Base-by-base conservation (phyloP, 441 rosid genomes). In the Gossypium lobatum region DNA sequence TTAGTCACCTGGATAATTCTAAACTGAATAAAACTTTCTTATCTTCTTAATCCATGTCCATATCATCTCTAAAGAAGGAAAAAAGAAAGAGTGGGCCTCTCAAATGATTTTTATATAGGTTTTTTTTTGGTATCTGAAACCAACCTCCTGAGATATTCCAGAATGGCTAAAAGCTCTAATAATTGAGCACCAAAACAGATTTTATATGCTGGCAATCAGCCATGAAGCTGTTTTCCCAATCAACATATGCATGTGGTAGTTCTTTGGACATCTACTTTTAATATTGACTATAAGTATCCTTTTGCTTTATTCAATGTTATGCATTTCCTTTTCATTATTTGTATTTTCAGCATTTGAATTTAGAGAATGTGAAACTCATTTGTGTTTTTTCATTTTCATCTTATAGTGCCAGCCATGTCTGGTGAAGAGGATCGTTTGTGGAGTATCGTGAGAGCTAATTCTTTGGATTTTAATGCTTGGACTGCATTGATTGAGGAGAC, bases 391-490 rank as follows among this genome's bases (percentile, higher is more conserved):
- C 6, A 6, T 61, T 25, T 28, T 61, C 13, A 0, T 52, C 11
- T 66, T 55, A 2, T 64, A 80, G 83, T 72, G 42, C 78, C 83
- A 60, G 75, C 81, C 26, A 83, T 82, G 79, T 90, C 99, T 53
- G 86, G 75, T 0, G 99, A 91, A 83, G 99, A 93, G 80, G 98
- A 93, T 58, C 90, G 95, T 2, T 67, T 95, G 17, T 95, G 99
- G 99, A 93, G 73, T 83, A 87, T 89, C 71, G 92, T 91, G 53
- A 87, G 76, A 82, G 84, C 92, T 21, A 89, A 93, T 88, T 90
- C 98, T 23, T 77, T 83, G 66, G 99, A 95, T 74, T 95, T 95
- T 78, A 91, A 88, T 82, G 87, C 98, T 70, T 91, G 97, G 99
- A 92, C 92, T 84, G 83, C 93, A 45, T 77, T 95, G 77, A 88